Evolutionary conservation across 2,329 filamentous ascomycete genomes (phyloP).

Genomic region (Colletotrichum caudatum): DNA sequence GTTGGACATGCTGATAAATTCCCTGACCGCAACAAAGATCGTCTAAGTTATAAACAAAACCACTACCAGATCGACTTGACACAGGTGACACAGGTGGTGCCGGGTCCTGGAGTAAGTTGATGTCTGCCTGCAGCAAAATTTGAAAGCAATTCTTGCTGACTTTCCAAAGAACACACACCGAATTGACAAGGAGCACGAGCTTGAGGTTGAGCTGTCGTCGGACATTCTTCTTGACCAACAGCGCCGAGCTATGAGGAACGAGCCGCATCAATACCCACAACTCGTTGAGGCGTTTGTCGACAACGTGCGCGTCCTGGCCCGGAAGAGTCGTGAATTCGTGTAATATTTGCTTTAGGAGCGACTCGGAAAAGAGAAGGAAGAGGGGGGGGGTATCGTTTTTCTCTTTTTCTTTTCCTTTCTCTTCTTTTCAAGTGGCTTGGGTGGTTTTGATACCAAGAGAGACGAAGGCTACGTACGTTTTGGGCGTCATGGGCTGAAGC

Average conservation of each 20-base stretch:
- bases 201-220: constrained; percentile 82
- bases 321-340: constrained; percentile 54
- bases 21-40: constrained; percentile 84
- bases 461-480: constrained; percentile 22
- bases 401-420: background rate
- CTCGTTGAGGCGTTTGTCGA: constrained; percentile 81
- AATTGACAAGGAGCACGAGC: constrained; percentile 77
- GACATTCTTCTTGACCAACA: constrained; percentile 75
- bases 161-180: constrained; percentile 53
- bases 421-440: constrained; percentile 23
- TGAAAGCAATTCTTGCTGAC: constrained; percentile 35
- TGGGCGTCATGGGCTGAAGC: constrained; percentile 28
- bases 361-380: background rate
- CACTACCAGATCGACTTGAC: constrained; percentile 93
- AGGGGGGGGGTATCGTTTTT: background rate
- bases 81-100: constrained; percentile 74
- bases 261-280: constrained; percentile 71
- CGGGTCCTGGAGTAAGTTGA: constrained; percentile 54
- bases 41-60: constrained; percentile 89
- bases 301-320: constrained; percentile 73
- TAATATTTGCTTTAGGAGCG: constrained; percentile 26
- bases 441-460: constrained; percentile 40
- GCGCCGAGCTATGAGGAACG: constrained; percentile 61
- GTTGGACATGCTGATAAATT: constrained; percentile 54
- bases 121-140: background rate